Base-by-base conservation (phyloP, 2,329 filamentous ascomycete genomes). In the Colletotrichum sp. region DNA sequence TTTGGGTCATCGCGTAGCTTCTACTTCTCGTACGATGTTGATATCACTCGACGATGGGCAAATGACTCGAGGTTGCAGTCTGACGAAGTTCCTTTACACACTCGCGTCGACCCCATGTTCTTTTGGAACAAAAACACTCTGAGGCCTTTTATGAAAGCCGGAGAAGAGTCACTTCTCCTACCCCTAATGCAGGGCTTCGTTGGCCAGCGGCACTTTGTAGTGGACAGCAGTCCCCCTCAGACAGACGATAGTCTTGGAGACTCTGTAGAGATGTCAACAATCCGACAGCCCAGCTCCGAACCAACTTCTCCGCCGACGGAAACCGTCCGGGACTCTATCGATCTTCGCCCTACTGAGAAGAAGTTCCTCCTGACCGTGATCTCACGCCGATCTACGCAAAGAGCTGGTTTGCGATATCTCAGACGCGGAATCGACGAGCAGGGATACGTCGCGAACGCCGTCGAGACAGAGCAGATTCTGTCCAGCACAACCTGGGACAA, bases 151-250 rank as follows among this genome's bases (percentile, higher is more conserved):
- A 90, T 95, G 64, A 90, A 94, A 21, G 89, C 90, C n/a, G 93
- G 94, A 1, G 91, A 95, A 26, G 91, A 95, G 79, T 87, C 88
- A 0, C 90, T 98, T 70, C 89, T 94, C 2, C 85, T 99, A 26
- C 97, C 97, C 3, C 80, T 99, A 5, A 94, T 99, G 85, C 97
- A 99, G 84, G 97, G 97, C 0, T 99, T 99, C 79, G 92, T 99
- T 24, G 96, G 96, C 2, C 97, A 99, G 84, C 89, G 92, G 77
- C 88, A 92, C 4, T 99, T 99, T 82, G 90, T 93, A 10, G 92
- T 96, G 28, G 93, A 95, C 79, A 88, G 85, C 78, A 81, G 91
- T 28, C 91, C 91, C 4, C 88, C 90, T 1, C 91, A 92, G 79
- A 80, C 85, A 14, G 90, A 92, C 68, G 84, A 87, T 14, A 83